These are phyloP conservation scores for Pythium dissimile DNA, from an alignment of 352 stramenopile genomes.

Conservation along the genomic window DNA sequence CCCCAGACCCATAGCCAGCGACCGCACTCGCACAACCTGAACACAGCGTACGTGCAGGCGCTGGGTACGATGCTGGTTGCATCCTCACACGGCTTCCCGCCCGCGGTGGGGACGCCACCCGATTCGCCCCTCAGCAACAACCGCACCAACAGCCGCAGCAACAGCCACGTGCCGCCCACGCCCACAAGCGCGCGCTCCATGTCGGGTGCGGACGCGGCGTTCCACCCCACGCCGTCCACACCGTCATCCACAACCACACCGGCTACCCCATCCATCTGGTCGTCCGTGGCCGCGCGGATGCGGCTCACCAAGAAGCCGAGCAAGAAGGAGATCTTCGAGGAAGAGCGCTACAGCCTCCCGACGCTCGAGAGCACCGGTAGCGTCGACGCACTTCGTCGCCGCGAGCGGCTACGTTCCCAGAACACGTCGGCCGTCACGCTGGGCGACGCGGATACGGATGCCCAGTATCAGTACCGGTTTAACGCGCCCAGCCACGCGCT, in stretches of 20 bases:
- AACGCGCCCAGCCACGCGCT: constrained; percentile 7
- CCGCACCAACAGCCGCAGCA: not conserved
- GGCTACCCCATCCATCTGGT: constrained; percentile 14
- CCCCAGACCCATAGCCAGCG: not conserved
- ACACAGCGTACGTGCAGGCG: constrained; percentile 17
- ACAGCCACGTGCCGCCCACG: constrained; percentile 2
- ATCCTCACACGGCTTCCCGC: constrained; percentile 4
- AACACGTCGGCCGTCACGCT: constrained; percentile 14
- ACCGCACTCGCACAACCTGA: constrained; percentile 17
- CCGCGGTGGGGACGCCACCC: constrained; percentile 13
- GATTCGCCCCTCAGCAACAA: constrained; percentile 2
- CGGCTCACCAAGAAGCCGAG: constrained; percentile 33
- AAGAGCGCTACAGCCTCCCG: constrained; percentile 50
- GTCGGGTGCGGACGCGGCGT: not conserved
- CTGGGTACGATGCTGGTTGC: constrained; percentile 16
- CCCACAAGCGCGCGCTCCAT: constrained; percentile 14
- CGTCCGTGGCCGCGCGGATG: constrained; percentile 17
- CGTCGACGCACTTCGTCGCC: constrained; percentile 2
- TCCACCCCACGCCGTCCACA: constrained; percentile 10
- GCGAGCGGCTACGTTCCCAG: constrained; percentile 6
- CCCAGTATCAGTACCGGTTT: constrained; percentile 14
- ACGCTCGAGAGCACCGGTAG: constrained; percentile 41
- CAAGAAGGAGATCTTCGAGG: constrained; percentile 46
- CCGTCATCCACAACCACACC: constrained; percentile 3
- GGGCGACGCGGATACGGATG: constrained; percentile 4